These are phyloP conservation scores for Tilletia horrida DNA, from an alignment of 1,284 basidiomycete genomes.

Conservation along the genomic window DNA sequence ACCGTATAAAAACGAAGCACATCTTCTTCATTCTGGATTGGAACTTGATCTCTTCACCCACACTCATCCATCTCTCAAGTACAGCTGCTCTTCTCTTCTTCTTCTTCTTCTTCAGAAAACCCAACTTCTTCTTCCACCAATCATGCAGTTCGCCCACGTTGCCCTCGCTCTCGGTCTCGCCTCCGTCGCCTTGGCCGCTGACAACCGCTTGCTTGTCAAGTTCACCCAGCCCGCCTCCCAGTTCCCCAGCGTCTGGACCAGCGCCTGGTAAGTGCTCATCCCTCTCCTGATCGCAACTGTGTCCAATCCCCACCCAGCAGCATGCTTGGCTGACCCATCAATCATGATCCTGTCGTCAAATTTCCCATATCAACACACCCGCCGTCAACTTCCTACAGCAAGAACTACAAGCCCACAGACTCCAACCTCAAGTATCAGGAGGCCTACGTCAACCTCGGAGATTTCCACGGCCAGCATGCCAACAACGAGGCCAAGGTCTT, in stretches of 20 bases:
- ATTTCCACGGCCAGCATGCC: background rate
- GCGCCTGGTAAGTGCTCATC: background rate
- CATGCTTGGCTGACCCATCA: too few species aligned
- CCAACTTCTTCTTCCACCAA: background rate
- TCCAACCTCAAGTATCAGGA: background rate
- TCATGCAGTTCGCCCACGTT: slow-evolving; percentile 7
- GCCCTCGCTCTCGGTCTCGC: slow-evolving; percentile 2
- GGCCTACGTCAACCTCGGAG: background rate
- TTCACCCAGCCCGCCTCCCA: background rate
- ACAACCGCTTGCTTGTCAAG: background rate
- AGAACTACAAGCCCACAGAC: slow-evolving; percentile 8
- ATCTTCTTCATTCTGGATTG: too few species aligned
- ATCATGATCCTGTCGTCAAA: too few species aligned
- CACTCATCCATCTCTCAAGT: too few species aligned
- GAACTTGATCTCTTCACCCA: too few species aligned
- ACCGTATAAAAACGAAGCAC: too few species aligned
- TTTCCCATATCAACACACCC: too few species aligned
- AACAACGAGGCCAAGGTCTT: slow-evolving; percentile 1
- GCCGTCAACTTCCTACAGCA: background rate
- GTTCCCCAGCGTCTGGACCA: background rate
- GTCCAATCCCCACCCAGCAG: too few species aligned
- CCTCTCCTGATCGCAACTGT: too few species aligned
- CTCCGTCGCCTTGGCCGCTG: background rate
- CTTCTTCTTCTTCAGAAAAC: background rate
- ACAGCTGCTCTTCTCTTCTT: too few species aligned